These are phyloP conservation scores for Bolboschoenus planiculmis DNA, from an alignment of 176 grass and related monocot species.

Conservation along the genomic window DNA sequence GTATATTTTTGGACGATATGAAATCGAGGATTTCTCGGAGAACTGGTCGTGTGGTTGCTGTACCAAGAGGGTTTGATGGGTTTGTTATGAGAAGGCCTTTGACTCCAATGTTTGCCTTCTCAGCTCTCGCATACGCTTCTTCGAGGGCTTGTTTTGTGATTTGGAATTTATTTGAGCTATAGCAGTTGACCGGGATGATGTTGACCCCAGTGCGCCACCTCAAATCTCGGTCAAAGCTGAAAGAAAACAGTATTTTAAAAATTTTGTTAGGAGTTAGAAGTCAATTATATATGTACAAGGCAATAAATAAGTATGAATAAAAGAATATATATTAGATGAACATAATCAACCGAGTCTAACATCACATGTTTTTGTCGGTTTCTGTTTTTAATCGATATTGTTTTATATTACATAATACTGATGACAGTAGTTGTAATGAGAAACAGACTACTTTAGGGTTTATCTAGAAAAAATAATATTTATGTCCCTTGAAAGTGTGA, in stretches of 20 bases:
- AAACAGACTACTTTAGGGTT: background rate
- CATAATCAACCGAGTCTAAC: background rate
- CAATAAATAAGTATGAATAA: background rate
- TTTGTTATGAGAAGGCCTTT: constrained; percentile 64
- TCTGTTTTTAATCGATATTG: background rate
- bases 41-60: constrained; percentile 21
- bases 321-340: background rate
- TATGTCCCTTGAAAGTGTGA: background rate
- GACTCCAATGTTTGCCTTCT: constrained; percentile 30
- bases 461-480: background rate
- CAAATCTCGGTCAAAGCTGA: constrained; percentile 70
- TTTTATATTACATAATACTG: background rate
- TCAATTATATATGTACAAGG: background rate
- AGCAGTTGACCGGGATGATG: constrained; percentile 71
- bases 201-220: constrained; percentile 76
- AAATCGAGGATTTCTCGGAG: constrained; percentile 58
- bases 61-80: constrained; percentile 81
- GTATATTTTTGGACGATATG: constrained; percentile 45
- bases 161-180: constrained; percentile 67
- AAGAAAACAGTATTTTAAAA: background rate
- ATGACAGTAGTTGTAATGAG: background rate
- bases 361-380: background rate
- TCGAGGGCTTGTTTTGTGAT: constrained; percentile 49
- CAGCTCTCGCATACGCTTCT: constrained; percentile 39
- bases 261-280: background rate